A percentile compares a stretch with the other conserved stretches of the same genome.
These are phyloP conservation scores for Porcisia hertigi DNA, from an alignment of 208 protist species.

Conservation along the genomic window DNA sequence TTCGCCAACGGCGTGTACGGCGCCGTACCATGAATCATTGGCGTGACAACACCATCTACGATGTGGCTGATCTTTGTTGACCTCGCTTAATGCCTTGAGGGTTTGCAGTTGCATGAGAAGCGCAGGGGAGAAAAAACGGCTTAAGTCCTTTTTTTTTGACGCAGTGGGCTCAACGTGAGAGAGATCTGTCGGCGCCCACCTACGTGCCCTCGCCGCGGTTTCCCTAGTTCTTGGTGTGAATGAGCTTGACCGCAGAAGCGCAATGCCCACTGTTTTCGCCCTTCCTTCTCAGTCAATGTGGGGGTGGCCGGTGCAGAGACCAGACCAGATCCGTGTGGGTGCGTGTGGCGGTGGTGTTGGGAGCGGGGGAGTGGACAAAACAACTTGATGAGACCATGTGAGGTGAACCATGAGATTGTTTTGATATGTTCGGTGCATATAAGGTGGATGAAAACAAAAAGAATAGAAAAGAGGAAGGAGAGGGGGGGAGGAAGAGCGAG, in stretches of 20 bases:
- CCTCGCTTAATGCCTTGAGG: slow-evolving; percentile 20
- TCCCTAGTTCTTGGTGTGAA: too few relatives aligned
- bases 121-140: not conserved
- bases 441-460: too few relatives aligned
- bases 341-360: not conserved
- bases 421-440: too few relatives aligned
- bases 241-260: not conserved
- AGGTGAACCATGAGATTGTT: too few relatives aligned
- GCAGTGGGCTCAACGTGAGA: not conserved
- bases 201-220: not conserved
- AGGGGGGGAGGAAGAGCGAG: not conserved
- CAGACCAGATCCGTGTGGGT: slow-evolving; percentile 1
- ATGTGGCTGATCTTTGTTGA: slow-evolving; percentile 1
- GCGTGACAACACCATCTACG: slow-evolving; percentile 27
- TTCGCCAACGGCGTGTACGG: slow-evolving; percentile 13
- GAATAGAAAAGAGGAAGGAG: not conserved
- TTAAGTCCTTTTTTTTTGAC: not conserved
- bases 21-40: slow-evolving; percentile 20
- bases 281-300: not conserved
- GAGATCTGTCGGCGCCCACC: not conserved
- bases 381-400: too few relatives aligned
- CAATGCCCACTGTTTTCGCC: not conserved
- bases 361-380: not conserved
- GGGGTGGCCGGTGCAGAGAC: not conserved
- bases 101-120: slow-evolving; percentile 19